Evolutionary conservation across 257 asterid genomes (phyloP).

Genomic region (Gardenia jasminoides): DNA sequence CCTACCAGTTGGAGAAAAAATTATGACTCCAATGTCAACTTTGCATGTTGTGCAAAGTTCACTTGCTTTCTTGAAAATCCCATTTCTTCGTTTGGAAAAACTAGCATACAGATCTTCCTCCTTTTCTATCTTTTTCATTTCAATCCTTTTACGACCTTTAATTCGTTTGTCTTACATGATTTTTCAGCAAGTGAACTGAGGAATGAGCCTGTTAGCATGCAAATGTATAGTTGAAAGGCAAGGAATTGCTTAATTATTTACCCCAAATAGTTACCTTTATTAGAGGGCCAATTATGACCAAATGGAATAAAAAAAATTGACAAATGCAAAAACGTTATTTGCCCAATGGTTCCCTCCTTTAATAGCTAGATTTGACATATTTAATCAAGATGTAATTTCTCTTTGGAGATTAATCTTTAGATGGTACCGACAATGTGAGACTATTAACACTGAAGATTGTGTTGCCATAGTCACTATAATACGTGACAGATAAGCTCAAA

Average conservation of each 20-base stretch:
- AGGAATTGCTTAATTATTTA: not conserved
- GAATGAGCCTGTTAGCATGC: not conserved
- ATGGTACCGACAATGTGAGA: too few species aligned
- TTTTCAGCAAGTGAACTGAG: not conserved
- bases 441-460: too few species aligned
- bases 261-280: not conserved
- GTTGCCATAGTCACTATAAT: too few species aligned
- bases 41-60: not conserved
- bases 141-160: constrained; percentile 5
- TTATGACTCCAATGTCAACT: not conserved
- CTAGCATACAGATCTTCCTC: not conserved
- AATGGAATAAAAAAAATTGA: too few species aligned
- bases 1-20: constrained; percentile 2
- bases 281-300: too few species aligned
- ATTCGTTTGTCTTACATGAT: not conserved
- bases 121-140: constrained; percentile 5
- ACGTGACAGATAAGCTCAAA: too few species aligned
- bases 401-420: too few species aligned
- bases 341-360: too few species aligned
- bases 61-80: not conserved
- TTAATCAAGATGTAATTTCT: too few species aligned
- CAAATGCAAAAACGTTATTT: too few species aligned
- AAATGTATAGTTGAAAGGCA: not conserved
- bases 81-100: not conserved
- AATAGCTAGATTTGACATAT: too few species aligned